Conservation (phyloP, 805 yeast species). For the Cyberlindnera euphorbiiphila region DNA sequence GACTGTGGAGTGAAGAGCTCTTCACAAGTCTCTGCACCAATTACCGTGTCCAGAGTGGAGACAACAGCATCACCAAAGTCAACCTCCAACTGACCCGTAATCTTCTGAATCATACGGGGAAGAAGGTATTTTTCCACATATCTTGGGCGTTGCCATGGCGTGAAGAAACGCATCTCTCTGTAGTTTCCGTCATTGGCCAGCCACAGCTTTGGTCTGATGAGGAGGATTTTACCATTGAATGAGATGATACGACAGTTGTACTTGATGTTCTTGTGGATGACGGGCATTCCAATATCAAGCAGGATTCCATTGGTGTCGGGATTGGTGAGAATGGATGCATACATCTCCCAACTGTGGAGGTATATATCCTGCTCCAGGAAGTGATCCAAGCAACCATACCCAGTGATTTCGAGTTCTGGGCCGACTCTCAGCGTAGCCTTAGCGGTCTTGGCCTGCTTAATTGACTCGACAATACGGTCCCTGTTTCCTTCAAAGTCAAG, state of each 20-base stretch:
- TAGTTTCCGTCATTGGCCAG: constrained; percentile 97
- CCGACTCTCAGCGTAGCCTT: constrained; percentile 90
- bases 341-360: constrained; percentile 93
- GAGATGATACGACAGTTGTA: constrained; percentile 90
- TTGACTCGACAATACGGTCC: constrained; percentile 82
- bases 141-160: constrained; percentile 86
- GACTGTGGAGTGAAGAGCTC: constrained; percentile 95
- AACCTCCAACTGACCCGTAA: constrained; percentile 66
- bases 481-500: constrained; percentile 96
- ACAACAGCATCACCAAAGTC: constrained; percentile 90
- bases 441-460: constrained; percentile 64
- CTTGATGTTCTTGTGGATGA: constrained; percentile 79
- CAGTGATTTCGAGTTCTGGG: constrained; percentile 92
- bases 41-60: constrained; percentile 76
- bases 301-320: constrained; percentile 71
- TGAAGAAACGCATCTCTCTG: constrained; percentile 94
- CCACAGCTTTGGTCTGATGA: constrained; percentile 90
- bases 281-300: constrained; percentile 93
- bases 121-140: constrained; percentile 68
- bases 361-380: constrained; percentile 86
- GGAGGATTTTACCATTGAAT: constrained; percentile 68
- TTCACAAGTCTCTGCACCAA: constrained; percentile 99
- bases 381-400: constrained; percentile 94
- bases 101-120: constrained; percentile 63
- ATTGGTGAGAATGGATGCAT: constrained; percentile 66